These are phyloP conservation scores for Colletotrichum orbiculare DNA, from an alignment of 2,329 filamentous ascomycete genomes.

Conservation along the genomic window DNA sequence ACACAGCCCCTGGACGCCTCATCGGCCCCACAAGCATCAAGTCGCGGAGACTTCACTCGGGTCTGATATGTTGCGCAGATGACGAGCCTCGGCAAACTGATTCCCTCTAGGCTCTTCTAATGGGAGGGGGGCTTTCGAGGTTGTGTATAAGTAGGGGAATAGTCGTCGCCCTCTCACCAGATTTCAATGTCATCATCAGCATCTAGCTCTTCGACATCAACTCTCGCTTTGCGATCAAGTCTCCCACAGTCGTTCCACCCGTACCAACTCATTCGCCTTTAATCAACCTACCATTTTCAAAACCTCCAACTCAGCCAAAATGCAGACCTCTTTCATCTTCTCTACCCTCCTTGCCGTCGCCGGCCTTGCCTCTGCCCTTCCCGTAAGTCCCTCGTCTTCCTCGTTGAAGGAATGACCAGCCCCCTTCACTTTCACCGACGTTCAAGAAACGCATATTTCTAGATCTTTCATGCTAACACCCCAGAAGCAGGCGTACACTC, in stretches of 20 bases:
- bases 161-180: neutral
- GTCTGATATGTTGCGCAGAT: neutral
- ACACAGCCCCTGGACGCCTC: constrained; percentile 16
- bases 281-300: neutral
- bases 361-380: constrained; percentile 16
- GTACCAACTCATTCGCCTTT: neutral
- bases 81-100: neutral
- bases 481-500: neutral
- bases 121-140: neutral
- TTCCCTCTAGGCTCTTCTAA: neutral
- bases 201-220: constrained; percentile 21
- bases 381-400: constrained; percentile 6
- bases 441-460: neutral
- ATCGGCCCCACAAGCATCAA: constrained; percentile 7
- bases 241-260: constrained; percentile 9
- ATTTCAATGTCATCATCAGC: constrained; percentile 2
- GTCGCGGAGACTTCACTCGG: neutral
- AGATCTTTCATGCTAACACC: constrained; percentile 2
- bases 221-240: constrained; percentile 1
- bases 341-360: constrained; percentile 20
- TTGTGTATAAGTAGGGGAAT: constrained; percentile 21
- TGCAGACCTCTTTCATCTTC: constrained; percentile 27
- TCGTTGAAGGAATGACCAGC: neutral
- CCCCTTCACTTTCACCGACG: neutral
- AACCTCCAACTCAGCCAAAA: constrained; percentile 10